Evolutionary conservation across 2,329 filamentous ascomycete genomes (phyloP), one percentile per base, ranked within the genome.

Genomic region (Trichoderma gracile): DNA sequence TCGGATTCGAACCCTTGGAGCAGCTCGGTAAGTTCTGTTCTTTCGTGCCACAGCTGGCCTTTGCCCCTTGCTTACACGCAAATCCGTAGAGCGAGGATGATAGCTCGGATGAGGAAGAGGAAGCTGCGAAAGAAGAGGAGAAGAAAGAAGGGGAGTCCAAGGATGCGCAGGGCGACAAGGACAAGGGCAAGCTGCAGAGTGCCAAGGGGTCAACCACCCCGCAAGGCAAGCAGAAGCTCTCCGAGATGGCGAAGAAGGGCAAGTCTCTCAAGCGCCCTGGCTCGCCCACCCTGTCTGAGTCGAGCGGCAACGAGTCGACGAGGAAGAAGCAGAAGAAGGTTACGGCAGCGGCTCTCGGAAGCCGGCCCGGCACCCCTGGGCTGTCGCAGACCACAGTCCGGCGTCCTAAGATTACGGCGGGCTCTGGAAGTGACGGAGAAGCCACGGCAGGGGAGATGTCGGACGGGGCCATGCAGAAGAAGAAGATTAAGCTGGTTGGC

Each of bases 231-330:
- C 79, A 78, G 60, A 78, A 79, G 63, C 71, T 76, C 12, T 74
- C 76, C 25, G 69, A 74, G 15, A 25, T 60, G 7, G 57, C 65
- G 0, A 86, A 85, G 75, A 86, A 86, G 73, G 76, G 77, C 70
- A 88, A 86, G 72, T 83, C 82, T 38, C 84, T 94, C 59, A 97
- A 97, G 79, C 88, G 94, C 33, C 85, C 91, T 38, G 92, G 93
- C 19, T 97, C 93, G 17, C 92, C 93, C 3, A 90, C 93, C 68
- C 83, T 91, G 38, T 97, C 93, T 2, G 94, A 98, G 74, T 92
- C 92, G 10, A 96, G 92, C 74, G 94, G 92, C 60, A 96, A 93
- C 70, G 94, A 98, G 75, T 94, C 91, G 0, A 86, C 88, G 25
- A 89, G 95, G 78, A 92, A 91, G 79, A 86, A 84, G 74, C 86